A percentile compares a stretch with the other conserved stretches of the same genome.
phyloP scores from a whole-genome alignment of 2,329 filamentous ascomycete genomes.

The Gaeumannomyces sp. region DNA sequence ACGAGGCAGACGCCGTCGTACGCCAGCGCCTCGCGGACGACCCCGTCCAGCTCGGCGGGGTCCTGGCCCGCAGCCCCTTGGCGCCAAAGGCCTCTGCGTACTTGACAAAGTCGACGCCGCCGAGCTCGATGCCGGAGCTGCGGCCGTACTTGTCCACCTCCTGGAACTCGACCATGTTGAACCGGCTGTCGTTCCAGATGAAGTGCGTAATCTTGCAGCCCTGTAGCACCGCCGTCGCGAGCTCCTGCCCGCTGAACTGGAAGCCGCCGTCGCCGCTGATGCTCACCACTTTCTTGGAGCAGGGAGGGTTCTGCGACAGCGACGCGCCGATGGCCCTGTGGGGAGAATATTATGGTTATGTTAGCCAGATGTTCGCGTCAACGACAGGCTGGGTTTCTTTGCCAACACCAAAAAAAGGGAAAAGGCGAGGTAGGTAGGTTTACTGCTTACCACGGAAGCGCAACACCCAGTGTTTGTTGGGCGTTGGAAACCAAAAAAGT shows the following conservation, averaged over 20 bases:
- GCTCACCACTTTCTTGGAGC: conserved; percentile 36
- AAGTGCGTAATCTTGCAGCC: conserved; percentile 44
- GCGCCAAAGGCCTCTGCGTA: conserved; percentile 40
- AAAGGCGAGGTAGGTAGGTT: not conserved
- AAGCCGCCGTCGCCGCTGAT: conserved; percentile 42
- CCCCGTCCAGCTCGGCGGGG: conserved; percentile 32
- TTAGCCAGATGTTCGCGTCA: not conserved
- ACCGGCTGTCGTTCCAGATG: conserved; percentile 42
- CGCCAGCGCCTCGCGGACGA: conserved; percentile 36
- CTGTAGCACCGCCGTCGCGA: conserved; percentile 39
- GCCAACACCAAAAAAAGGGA: too few relatives aligned
- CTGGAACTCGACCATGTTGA: conserved; percentile 47
- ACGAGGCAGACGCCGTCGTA: conserved; percentile 37
- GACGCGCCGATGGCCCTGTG: conserved; percentile 42
- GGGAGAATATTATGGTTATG: too few relatives aligned
- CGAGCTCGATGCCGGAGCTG: conserved; percentile 34
- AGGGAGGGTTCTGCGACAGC: conserved; percentile 34
- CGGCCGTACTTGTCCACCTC: conserved; percentile 43
- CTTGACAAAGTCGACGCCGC: conserved; percentile 41
- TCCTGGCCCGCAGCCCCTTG: conserved; percentile 34
- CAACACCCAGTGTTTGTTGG: conserved; percentile 36
- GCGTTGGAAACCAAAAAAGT: conserved; percentile 40
- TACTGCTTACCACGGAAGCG: not conserved
- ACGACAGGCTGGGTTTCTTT: too few relatives aligned
- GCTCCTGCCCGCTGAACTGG: conserved; percentile 40